Evolutionary conservation across 2,329 filamentous ascomycete species (phyloP).

Genomic region (Aspergillus calidoustus): DNA sequence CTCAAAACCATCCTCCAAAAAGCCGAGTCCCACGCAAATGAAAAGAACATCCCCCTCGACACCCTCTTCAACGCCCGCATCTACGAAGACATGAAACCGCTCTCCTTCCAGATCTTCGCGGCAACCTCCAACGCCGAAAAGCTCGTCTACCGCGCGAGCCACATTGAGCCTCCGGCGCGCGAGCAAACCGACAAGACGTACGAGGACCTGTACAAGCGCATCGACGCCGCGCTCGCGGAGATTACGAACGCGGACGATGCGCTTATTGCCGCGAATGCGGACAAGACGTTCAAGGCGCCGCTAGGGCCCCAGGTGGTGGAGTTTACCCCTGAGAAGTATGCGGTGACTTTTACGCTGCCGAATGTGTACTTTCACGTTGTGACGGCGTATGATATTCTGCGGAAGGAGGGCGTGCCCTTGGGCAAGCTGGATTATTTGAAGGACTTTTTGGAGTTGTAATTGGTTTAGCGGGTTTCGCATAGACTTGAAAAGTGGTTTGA

Average conservation of each 20-base stretch:
- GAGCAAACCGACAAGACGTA: slow-evolving; percentile 56
- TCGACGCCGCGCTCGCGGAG: slow-evolving; percentile 53
- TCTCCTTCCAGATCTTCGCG: slow-evolving; percentile 56
- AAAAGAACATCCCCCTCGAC: slow-evolving; percentile 40
- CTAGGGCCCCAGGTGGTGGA: slow-evolving; percentile 38
- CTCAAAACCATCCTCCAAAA: slow-evolving; percentile 47
- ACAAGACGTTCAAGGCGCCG: slow-evolving; percentile 44
- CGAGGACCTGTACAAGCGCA: slow-evolving; percentile 52
- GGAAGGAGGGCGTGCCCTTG: slow-evolving; percentile 63
- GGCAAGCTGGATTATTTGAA: slow-evolving; percentile 63
- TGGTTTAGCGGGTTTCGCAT: neutral
- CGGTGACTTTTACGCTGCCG: slow-evolving; percentile 56
- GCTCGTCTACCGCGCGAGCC: slow-evolving; percentile 45
- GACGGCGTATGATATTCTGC: slow-evolving; percentile 64
- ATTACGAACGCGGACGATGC: slow-evolving; percentile 50
- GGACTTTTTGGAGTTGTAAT: slow-evolving; percentile 5
- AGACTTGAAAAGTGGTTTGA: neutral
- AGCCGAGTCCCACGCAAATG: slow-evolving; percentile 46
- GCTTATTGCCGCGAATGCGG: slow-evolving; percentile 50
- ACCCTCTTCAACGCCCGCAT: slow-evolving; percentile 49
- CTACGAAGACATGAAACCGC: slow-evolving; percentile 53
- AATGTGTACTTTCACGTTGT: slow-evolving; percentile 68
- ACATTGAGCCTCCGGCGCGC: slow-evolving; percentile 36
- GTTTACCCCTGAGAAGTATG: slow-evolving; percentile 52
- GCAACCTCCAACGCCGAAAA: slow-evolving; percentile 49